A percentile compares a stretch with the other conserved stretches of the same genome.
These are phyloP conservation scores for Schwanniomyces etchellsii DNA, from an alignment of 1,139 yeast genomes.

Conservation along the genomic window DNA sequence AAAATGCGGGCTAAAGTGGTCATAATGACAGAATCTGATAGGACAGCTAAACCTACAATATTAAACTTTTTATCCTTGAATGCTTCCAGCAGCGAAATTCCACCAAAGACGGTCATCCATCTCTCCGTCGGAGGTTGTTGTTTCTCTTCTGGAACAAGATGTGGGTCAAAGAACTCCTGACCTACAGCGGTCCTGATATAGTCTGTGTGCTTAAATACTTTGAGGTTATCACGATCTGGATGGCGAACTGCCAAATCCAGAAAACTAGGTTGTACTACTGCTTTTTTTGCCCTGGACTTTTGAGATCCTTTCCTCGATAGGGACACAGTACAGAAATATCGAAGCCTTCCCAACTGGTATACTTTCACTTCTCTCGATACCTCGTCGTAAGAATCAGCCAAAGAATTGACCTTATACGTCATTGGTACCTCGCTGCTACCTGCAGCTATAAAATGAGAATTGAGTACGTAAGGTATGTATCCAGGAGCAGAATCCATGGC, in stretches of 20 bases:
- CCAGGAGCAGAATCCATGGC: slow-evolving; percentile 42
- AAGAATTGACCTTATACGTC: slow-evolving; percentile 50
- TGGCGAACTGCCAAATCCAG: slow-evolving; percentile 15
- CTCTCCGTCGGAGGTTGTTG: slow-evolving; percentile 27
- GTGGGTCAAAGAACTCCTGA: slow-evolving; percentile 30
- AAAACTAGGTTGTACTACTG: slow-evolving; percentile 15
- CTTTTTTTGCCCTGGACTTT: slow-evolving; percentile 1
- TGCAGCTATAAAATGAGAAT: slow-evolving; percentile 35
- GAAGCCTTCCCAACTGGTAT: slow-evolving; percentile 22
- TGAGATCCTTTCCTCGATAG: slow-evolving; percentile 11
- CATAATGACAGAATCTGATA: slow-evolving; percentile 36
- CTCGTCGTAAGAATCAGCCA: slow-evolving; percentile 32
- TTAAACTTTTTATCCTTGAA: slow-evolving; percentile 27
- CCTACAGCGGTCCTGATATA: slow-evolving; percentile 35
- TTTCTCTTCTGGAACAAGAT: slow-evolving; percentile 31
- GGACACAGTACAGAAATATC: slow-evolving; percentile 27
- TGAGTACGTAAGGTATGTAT: slow-evolving; percentile 33
- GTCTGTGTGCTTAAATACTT: slow-evolving; percentile 32
- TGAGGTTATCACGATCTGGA: slow-evolving; percentile 23
- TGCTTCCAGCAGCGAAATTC: slow-evolving; percentile 22
- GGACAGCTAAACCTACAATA: slow-evolving; percentile 34
- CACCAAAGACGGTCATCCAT: slow-evolving; percentile 40
- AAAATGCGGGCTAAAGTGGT: slow-evolving; percentile 40
- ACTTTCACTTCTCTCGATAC: slow-evolving; percentile 24
- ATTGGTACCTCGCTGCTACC: slow-evolving; percentile 48